Base-by-base conservation (phyloP, 805 yeast species). In the Ogataea populi-albae region DNA sequence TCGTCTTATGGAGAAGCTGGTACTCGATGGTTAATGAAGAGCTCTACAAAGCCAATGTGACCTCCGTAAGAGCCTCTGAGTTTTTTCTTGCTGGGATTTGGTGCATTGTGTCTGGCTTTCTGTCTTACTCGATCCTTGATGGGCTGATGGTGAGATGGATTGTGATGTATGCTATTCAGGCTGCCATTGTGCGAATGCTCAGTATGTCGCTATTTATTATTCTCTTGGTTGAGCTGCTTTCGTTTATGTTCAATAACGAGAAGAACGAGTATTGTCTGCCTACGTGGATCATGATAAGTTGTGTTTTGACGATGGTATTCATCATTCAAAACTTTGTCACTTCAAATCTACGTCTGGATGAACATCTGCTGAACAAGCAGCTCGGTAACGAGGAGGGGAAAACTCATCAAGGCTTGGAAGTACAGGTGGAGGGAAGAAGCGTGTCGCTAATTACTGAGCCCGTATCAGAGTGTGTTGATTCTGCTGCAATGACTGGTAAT, bases 91-190 rank as follows among this genome's bases (percentile, higher is more conserved):
- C 95, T 4, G 89, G 89, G 0, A 58, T 91, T n/a, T 91, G 98
- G 98, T 86, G 96, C 57, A 53, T 84, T 4, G 98, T 91, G 7
- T 77, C 95, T 1, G 87, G 87, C 2, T 87, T 86, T 52, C 66
- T 91, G 41, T 79, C 94, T 6, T 87, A 81, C 59, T 79, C 88
- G 1, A 86, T 86, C 3, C 65, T 91, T 22, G 96, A 89, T 54
- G 93, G 96, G 1, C 66, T 91, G 30, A 86, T 89, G 81, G 82
- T 87, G 19, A 70, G 98, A 28, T 91, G 98, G 95, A 86, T 91
- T 18, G 94, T 89, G 27, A 86, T 83, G 27, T 91, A 91, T 59
- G 83, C 88, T 38, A 80, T 86, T 1, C 70, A 85, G 1, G 98
- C 96, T 0, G 95, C 96, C 0, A 85, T 89, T 12, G 73, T 91